These are phyloP conservation scores for Friedmanniomyces simplex DNA, from an alignment of 495 filamentous ascomycete genomes.

Conservation along the genomic window DNA sequence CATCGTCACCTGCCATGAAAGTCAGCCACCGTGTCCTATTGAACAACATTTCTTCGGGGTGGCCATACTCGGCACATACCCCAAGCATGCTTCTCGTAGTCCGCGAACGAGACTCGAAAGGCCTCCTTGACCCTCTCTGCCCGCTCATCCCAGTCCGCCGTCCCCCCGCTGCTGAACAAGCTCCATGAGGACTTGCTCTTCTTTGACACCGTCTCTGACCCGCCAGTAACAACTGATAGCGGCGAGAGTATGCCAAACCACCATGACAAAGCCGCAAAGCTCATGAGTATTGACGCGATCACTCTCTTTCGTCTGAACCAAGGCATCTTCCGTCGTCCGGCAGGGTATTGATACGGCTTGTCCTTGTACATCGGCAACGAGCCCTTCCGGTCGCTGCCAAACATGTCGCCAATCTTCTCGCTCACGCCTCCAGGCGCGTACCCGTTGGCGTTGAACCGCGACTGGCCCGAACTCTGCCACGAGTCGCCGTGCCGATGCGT, in stretches of 20 bases:
- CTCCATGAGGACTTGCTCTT: constrained; percentile 13
- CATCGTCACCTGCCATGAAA: constrained; percentile 56
- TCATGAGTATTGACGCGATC: constrained; percentile 38
- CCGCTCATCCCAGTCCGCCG: constrained; percentile 61
- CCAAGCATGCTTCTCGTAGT: constrained; percentile 90
- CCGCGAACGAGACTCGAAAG: constrained; percentile 82
- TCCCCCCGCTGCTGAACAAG: constrained; percentile 16
- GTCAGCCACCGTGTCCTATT: neutral
- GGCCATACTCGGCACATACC: constrained; percentile 46
- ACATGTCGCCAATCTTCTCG: constrained; percentile 42
- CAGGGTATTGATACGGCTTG: constrained; percentile 71
- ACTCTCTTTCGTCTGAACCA: constrained; percentile 43
- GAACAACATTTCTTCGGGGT: neutral
- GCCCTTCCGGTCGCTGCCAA: constrained; percentile 45
- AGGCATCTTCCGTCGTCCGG: constrained; percentile 34
- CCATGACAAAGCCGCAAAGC: constrained; percentile 45
- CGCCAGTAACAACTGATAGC: constrained; percentile 1
- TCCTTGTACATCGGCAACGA: constrained; percentile 93
- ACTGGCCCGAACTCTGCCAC: constrained; percentile 41
- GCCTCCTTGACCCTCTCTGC: constrained; percentile 81
- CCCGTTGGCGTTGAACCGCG: constrained; percentile 41
- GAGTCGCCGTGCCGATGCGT: constrained; percentile 55
- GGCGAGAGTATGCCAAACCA: constrained; percentile 45
- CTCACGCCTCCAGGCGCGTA: constrained; percentile 29
- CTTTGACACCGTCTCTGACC: neutral